Percentiles rank a stretch among this genome's conserved stretches.
Conservation (phyloP, 2,329 filamentous ascomycete species). For the Fusarium hainanense region DNA sequence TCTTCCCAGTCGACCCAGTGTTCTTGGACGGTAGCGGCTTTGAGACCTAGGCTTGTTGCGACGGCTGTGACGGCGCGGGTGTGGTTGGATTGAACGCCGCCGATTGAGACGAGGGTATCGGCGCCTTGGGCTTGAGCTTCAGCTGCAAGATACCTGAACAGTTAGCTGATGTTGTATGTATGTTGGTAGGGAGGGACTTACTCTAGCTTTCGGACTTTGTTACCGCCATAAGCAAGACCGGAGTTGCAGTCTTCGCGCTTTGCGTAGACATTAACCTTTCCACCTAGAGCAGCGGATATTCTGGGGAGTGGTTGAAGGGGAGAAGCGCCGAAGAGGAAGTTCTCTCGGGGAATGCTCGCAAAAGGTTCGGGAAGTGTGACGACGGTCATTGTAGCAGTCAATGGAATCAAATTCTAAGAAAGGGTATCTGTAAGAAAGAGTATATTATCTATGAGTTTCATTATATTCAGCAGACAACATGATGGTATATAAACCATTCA, state of each 20-base stretch:
- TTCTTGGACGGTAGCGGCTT: conserved; percentile 69
- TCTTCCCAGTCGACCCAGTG: conserved; percentile 74
- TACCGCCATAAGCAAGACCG: conserved; percentile 73
- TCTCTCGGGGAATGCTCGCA: conserved; percentile 69
- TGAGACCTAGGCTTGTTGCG: conserved; percentile 67
- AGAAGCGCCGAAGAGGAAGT: conserved; percentile 74
- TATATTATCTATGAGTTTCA: no score
- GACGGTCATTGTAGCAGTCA: conserved; percentile 41
- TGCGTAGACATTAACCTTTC: conserved; percentile 72
- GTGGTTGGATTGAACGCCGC: conserved; percentile 77
- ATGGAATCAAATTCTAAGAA: conserved; percentile 2
- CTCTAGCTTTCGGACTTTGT: conserved; percentile 77
- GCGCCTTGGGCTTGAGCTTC: conserved; percentile 68
- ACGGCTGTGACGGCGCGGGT: conserved; percentile 74
- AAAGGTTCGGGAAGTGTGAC: conserved; percentile 69
- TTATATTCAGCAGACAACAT: no score
- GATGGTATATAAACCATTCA: conserved; percentile 2
- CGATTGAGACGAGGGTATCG: conserved; percentile 73
- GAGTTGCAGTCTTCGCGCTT: conserved; percentile 80
- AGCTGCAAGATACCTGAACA: conserved; percentile 68
- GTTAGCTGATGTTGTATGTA: background rate
- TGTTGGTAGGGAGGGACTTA: conserved; percentile 39
- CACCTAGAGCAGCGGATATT: conserved; percentile 70
- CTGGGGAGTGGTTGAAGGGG: conserved; percentile 75
- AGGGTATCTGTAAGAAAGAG: background rate